These are phyloP conservation scores for Calonectria hawksworthii DNA, from an alignment of 2,329 filamentous ascomycete species.

Conservation along the genomic window DNA sequence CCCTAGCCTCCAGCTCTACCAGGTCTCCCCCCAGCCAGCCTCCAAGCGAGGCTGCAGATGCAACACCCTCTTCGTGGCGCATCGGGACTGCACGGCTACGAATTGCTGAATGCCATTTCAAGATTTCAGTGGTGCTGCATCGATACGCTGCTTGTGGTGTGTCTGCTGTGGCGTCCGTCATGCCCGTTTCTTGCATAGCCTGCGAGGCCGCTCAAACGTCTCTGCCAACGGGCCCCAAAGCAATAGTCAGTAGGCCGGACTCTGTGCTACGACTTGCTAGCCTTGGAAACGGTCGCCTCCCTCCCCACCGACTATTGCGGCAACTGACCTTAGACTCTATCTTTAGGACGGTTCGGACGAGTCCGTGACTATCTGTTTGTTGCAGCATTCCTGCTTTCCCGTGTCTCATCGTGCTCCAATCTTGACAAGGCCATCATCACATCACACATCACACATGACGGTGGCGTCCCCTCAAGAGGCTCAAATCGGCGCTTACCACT, in stretches of 20 bases:
- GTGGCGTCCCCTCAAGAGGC: constrained; percentile 31
- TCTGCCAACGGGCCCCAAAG: constrained; percentile 18
- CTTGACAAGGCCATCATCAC: not conserved
- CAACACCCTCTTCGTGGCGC: not conserved
- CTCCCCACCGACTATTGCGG: constrained; percentile 4
- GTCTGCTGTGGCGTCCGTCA: constrained; percentile 36
- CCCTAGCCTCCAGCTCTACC: constrained; percentile 22
- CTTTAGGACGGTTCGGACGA: constrained; percentile 10
- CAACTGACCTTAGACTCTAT: constrained; percentile 2
- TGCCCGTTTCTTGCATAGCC: constrained; percentile 38
- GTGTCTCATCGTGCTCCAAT: constrained; percentile 4
- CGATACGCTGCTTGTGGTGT: constrained; percentile 18
- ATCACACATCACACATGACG: constrained; percentile 4
- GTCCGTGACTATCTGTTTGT: constrained; percentile 8
- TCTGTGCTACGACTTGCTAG: constrained; percentile 11
- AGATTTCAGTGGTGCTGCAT: not conserved
- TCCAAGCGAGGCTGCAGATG: constrained; percentile 16
- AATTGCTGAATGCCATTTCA: constrained; percentile 1
- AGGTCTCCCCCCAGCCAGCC: constrained; percentile 15
- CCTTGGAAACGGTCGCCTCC: constrained; percentile 16
- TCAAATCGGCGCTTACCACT: constrained; percentile 43
- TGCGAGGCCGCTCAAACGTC: constrained; percentile 34
- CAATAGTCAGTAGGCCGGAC: constrained; percentile 7
- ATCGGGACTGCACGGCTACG: constrained; percentile 16
- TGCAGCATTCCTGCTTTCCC: constrained; percentile 6